Percentiles rank a stretch among this genome's conserved stretches.
These are phyloP conservation scores for Singerocomus inundabilis DNA, from an alignment of 1,284 basidiomycete genomes.

Conservation along the genomic window DNA sequence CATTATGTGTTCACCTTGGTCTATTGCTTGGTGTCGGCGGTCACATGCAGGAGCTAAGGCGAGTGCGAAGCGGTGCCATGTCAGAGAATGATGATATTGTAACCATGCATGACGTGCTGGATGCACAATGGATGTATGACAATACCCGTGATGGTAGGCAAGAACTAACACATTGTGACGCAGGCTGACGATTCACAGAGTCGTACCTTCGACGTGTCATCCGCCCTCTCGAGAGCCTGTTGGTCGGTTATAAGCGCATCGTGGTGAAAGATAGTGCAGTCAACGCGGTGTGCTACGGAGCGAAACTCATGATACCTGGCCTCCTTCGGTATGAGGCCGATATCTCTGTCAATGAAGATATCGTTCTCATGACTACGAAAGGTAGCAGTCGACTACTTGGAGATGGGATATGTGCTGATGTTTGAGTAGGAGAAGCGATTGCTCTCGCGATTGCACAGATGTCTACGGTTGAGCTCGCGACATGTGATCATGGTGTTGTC, in stretches of 20 bases:
- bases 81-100: slow-evolving; percentile 98
- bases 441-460: slow-evolving; percentile 97
- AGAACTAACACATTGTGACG: neutral
- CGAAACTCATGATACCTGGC: slow-evolving; percentile 99
- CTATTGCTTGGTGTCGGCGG: slow-evolving; percentile 95
- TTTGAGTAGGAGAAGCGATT: slow-evolving; percentile 81
- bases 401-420: slow-evolving; percentile 7
- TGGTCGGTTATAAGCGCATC: slow-evolving; percentile 97
- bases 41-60: slow-evolving; percentile 98
- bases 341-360: slow-evolving; percentile 95
- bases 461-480: slow-evolving; percentile 97
- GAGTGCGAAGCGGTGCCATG: slow-evolving; percentile 95
- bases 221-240: slow-evolving; percentile 90
- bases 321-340: slow-evolving; percentile 95
- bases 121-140: slow-evolving; percentile 99
- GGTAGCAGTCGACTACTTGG: slow-evolving; percentile 42
- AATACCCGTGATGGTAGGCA: slow-evolving; percentile 92
- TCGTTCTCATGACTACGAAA: slow-evolving; percentile 99
- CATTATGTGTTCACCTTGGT: slow-evolving; percentile 96
- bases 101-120: slow-evolving; percentile 99
- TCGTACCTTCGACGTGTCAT: slow-evolving; percentile 96
- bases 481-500: slow-evolving; percentile 98
- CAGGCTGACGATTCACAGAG: slow-evolving; percentile 50
- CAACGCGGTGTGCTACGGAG: slow-evolving; percentile 99
- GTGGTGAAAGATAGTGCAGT: slow-evolving; percentile 99